Evolutionary conservation across 768 basidiomycete species (phyloP).

Genomic region (Hericium alpestre): DNA sequence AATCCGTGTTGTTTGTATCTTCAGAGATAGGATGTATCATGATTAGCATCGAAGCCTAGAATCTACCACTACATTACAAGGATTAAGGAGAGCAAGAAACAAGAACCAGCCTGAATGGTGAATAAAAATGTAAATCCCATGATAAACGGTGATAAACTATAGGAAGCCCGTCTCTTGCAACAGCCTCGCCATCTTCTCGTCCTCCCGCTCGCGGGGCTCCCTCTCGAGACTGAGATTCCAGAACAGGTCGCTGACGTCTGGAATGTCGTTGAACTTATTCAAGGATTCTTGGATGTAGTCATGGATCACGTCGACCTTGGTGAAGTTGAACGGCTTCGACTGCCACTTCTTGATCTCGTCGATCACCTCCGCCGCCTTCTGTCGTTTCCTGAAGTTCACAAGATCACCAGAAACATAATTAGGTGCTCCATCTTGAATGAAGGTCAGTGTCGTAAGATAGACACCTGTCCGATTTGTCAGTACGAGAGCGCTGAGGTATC

Average conservation of each 20-base stretch:
- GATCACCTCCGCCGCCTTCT: conserved; percentile 93
- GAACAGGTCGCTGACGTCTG: conserved; percentile 63
- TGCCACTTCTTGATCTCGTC: conserved; percentile 97
- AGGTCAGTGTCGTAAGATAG: conserved; percentile 92
- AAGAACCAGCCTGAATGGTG: not conserved
- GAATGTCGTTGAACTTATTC: conserved; percentile 55
- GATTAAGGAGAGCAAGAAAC: too few relatives aligned
- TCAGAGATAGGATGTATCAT: too few relatives aligned
- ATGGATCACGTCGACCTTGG: conserved; percentile 52
- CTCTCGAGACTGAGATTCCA: conserved; percentile 81
- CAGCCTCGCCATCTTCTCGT: conserved; percentile 90
- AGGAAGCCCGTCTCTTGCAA: conserved; percentile 84
- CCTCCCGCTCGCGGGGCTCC: conserved; percentile 91
- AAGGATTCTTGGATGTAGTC: conserved; percentile 74
- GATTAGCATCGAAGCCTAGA: too few relatives aligned
- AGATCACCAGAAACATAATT: conserved; percentile 69
- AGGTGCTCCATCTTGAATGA: conserved; percentile 93
- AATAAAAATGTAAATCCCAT: too few relatives aligned
- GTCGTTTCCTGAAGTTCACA: conserved; percentile 93
- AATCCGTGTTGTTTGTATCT: too few relatives aligned
- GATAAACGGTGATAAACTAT: conserved; percentile 20
- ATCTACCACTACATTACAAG: too few relatives aligned
- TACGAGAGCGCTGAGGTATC: too few relatives aligned
- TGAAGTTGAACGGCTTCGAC: conserved; percentile 79
- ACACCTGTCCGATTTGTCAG: conserved; percentile 47